phyloP scores from a whole-genome alignment of 768 basidiomycete species.

The Hericium erinaceus region DNA sequence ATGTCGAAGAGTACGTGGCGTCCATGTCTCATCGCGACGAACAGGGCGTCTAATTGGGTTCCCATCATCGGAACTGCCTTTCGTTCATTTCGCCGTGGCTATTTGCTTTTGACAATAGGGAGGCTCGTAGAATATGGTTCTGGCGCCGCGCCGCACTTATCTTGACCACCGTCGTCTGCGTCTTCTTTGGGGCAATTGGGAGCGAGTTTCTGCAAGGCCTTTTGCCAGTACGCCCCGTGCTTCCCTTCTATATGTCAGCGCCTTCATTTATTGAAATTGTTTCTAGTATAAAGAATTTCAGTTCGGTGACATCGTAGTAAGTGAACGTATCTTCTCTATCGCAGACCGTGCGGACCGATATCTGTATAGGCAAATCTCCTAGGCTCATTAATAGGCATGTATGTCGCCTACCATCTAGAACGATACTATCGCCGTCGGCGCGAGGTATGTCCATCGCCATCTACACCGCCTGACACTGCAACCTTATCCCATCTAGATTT shows the following conservation, averaged over 20 bases:
- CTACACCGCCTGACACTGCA: background rate
- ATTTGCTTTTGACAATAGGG: slow-evolving; percentile 31
- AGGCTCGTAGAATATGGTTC: slow-evolving; percentile 75
- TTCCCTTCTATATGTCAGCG: slow-evolving; percentile 1
- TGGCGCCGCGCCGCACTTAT: slow-evolving; percentile 70
- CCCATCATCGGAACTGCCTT: background rate
- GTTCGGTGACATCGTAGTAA: slow-evolving; percentile 60
- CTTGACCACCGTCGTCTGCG: slow-evolving; percentile 59
- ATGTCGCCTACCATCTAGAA: slow-evolving; percentile 58
- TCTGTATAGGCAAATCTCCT: slow-evolving; percentile 60
- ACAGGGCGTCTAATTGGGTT: background rate
- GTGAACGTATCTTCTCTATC: slow-evolving; percentile 13
- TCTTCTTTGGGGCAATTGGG: slow-evolving; percentile 71
- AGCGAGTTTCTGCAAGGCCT: slow-evolving; percentile 77
- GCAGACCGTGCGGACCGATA: background rate
- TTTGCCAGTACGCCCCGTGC: slow-evolving; percentile 44
- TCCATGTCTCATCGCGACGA: background rate
- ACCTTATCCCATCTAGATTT: background rate
- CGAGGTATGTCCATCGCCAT: slow-evolving; percentile 41
- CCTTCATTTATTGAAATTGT: background rate
- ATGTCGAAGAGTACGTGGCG: slow-evolving; percentile 71
- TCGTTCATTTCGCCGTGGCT: background rate
- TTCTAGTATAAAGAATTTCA: slow-evolving; percentile 63
- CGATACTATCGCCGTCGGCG: slow-evolving; percentile 68
- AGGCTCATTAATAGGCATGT: slow-evolving; percentile 64